Evolutionary conservation across 139 green algal species (phyloP).

Genomic region (Deuterostichococcus epilithicus): DNA sequence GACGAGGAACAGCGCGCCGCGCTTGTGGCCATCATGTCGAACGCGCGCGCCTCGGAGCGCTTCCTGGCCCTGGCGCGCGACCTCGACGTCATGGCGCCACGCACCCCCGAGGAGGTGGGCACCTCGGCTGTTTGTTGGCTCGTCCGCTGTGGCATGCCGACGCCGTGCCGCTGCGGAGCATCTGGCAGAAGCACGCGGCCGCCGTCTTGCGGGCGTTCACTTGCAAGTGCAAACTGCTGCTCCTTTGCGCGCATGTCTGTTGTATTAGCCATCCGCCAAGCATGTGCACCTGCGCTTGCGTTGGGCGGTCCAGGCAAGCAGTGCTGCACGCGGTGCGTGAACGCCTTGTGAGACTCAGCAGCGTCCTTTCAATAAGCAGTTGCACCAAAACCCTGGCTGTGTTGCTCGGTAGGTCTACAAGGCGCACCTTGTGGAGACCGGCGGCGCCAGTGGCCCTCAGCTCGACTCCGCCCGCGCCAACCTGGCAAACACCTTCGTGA

Average conservation of each 20-base stretch:
- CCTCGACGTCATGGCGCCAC: constrained; percentile 89
- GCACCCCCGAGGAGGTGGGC: constrained; percentile 23
- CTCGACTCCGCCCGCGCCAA: constrained; percentile 92
- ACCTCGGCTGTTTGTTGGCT: background rate
- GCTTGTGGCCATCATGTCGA: constrained; percentile 70
- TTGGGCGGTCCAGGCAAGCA: too few species aligned
- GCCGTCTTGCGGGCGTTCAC: background rate
- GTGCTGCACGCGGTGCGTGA: too few species aligned
- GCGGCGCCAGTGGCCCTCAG: constrained; percentile 43
- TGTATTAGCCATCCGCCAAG: too few species aligned
- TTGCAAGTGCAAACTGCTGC: too few species aligned
- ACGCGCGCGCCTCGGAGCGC: constrained; percentile 77
- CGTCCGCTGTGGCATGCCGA: too few species aligned
- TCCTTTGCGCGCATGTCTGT: too few species aligned
- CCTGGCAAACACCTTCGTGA: constrained; percentile 95
- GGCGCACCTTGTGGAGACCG: constrained; percentile 85
- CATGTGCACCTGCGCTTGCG: too few species aligned
- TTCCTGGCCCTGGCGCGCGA: constrained; percentile 92
- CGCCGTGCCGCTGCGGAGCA: too few species aligned
- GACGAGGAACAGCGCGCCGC: constrained; percentile 31
- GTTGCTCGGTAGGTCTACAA: constrained; percentile 89
- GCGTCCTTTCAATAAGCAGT: too few species aligned
- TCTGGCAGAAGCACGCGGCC: background rate
- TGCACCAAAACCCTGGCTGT: too few species aligned
- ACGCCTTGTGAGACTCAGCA: too few species aligned